Conservation (phyloP, 108 stramenopile species). For the Cylindrotheca closterium region DNA sequence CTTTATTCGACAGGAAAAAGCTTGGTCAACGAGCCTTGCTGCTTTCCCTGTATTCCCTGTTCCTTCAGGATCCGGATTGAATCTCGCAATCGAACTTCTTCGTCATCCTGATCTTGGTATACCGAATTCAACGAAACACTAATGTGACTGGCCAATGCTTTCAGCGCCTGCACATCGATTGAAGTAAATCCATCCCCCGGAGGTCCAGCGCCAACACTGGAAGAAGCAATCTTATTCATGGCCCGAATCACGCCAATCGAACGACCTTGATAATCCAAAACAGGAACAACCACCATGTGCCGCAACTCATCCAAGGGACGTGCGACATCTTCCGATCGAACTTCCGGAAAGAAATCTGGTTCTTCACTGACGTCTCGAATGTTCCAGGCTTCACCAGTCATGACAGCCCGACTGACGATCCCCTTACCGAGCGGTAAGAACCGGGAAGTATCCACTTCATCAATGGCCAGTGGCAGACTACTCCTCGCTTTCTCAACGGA, state of each 20-base stretch:
- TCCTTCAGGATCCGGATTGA: conserved; percentile 65
- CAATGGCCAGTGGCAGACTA: not conserved
- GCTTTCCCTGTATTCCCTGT: conserved; percentile 32
- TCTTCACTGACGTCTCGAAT: conserved; percentile 38
- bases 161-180: conserved; percentile 53
- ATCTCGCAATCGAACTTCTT: conserved; percentile 44
- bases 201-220: conserved; percentile 5
- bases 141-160: conserved; percentile 54
- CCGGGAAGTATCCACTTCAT: not conserved
- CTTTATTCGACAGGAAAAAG: not conserved
- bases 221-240: conserved; percentile 44
- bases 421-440: conserved; percentile 50
- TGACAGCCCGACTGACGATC: conserved; percentile 44
- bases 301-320: not conserved
- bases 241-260: conserved; percentile 69
- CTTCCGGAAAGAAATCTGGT: conserved; percentile 34
- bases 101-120: conserved; percentile 37
- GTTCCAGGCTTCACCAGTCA: conserved; percentile 58
- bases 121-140: conserved; percentile 46
- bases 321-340: conserved; percentile 1
- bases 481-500: not conserved
- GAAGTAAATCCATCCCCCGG: conserved; percentile 38
- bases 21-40: not conserved
- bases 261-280: conserved; percentile 47
- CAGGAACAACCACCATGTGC: conserved; percentile 53